These are phyloP conservation scores for Handroanthus guayacan DNA, from an alignment of 257 asterid species.

Conservation along the genomic window DNA sequence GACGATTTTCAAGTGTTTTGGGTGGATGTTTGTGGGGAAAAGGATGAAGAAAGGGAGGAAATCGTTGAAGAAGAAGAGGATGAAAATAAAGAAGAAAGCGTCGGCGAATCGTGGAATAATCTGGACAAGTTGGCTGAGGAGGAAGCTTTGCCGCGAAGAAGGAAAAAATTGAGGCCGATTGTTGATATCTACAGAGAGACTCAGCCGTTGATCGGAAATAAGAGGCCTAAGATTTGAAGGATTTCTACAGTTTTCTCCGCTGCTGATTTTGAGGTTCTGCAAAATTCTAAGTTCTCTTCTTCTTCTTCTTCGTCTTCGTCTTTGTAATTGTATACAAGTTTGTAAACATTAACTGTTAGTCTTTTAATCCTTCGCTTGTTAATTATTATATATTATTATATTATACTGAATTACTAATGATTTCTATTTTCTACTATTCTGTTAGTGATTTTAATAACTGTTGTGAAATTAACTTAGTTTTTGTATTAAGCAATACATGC, in stretches of 20 bases:
- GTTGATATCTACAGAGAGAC: conserved; percentile 49
- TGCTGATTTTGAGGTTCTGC: background rate
- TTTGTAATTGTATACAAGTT: no score
- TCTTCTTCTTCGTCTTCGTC: no score
- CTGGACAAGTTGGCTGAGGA: conserved; percentile 17
- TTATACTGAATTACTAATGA: background rate
- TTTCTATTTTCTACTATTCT: background rate
- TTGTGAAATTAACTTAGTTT: no score
- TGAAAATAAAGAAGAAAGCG: conserved; percentile 31
- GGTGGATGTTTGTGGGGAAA: conserved; percentile 19
- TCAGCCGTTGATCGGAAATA: conserved; percentile 31
- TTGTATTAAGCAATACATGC: background rate
- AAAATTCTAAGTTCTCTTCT: no score
- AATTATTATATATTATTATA: background rate
- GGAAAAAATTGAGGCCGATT: conserved; percentile 42
- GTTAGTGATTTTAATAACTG: background rate
- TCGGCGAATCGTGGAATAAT: conserved; percentile 35
- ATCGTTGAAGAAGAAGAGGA: background rate
- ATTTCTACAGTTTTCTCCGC: conserved; percentile 2
- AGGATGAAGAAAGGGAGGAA: background rate
- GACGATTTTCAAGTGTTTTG: conserved; percentile 34
- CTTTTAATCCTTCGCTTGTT: background rate
- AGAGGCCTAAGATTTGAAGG: conserved; percentile 32
- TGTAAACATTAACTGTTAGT: background rate
- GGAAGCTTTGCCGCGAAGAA: conserved; percentile 45